These are phyloP conservation scores for Pseudogymnoascus sp. DNA, from an alignment of 2,329 filamentous ascomycete genomes.

Conservation along the genomic window DNA sequence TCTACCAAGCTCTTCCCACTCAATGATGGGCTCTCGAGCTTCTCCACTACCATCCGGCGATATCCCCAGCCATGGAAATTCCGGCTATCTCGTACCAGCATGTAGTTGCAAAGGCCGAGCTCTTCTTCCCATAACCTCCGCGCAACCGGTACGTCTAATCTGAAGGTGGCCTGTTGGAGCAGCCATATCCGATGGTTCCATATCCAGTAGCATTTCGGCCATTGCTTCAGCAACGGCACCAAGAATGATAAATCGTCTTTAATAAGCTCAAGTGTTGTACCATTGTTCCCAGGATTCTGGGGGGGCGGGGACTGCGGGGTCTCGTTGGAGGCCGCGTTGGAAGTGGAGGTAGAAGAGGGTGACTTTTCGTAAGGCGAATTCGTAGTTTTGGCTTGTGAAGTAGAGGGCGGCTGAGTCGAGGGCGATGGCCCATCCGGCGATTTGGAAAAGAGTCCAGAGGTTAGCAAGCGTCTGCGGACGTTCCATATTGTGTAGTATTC, in stretches of 20 bases:
- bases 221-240: conserved; percentile 74
- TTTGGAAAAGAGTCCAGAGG: conserved; percentile 44
- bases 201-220: conserved; percentile 98
- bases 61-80: conserved; percentile 99
- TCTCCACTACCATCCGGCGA: conserved; percentile 67
- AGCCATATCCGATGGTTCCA: conserved; percentile 95
- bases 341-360: conserved; percentile 51
- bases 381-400: conserved; percentile 47
- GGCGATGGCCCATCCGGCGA: conserved; percentile 42
- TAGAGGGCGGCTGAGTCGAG: conserved; percentile 49
- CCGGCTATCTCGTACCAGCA: conserved; percentile 76
- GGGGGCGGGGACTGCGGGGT: conserved; percentile 40
- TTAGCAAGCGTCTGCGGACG: conserved; percentile 64
- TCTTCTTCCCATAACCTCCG: conserved; percentile 75
- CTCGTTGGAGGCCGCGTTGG: conserved; percentile 43
- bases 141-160: conserved; percentile 50
- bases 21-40: conserved; percentile 56
- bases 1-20: conserved; percentile 61
- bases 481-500: conserved; percentile 94
- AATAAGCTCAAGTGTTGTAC: conserved; percentile 52
- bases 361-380: conserved; percentile 58
- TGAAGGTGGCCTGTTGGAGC: conserved; percentile 60
- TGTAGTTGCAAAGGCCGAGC: conserved; percentile 74
- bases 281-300: conserved; percentile 45
- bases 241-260: conserved; percentile 73